Evolutionary conservation across 768 basidiomycete species (phyloP), one percentile per base, ranked within the genome.

Genomic region (Rhizopogon rudus): DNA sequence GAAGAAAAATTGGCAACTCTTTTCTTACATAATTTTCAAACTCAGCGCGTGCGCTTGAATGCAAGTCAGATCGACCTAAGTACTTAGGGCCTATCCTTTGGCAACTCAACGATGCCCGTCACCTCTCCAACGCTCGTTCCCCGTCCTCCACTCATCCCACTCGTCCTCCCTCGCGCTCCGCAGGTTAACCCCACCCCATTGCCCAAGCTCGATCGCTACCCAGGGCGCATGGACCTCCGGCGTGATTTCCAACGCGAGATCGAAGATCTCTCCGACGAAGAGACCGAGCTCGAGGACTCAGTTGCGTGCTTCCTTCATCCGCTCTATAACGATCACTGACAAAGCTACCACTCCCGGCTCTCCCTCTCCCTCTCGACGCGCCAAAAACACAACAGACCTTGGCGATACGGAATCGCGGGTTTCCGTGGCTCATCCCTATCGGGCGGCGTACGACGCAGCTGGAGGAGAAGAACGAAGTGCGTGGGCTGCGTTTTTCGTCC

Each of bases 181-280:
- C 81, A 85, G 53, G 79, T 86, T 0, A 80, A 86, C 55, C 87
- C 87, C 5, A 69, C 75, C 0, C 88, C 88, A 12, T 66, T 85
- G 5, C 76, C 81, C 3, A 75, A 67, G 46, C 60, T 58, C 16
- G 73, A 79, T 40, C 78, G 80, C 50, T 73, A 73, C 2, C 80
- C 84, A 60, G 80, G 78, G 2, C 77, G 81, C 43, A 68, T 90
- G 60, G 86, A 83, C 61, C 76, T 78, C 33, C 75, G 78, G 41
- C 81, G 91, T 22, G 86, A 92, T 67, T 66, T 91, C 31, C 79
- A 81, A 57, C 80, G 82, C 40, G 89, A 93, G 67, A 86, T 89
- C 77, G 87, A 90, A 46, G 88, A 93, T 62, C 70, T 93, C 57
- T 91, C 88, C 56, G 91, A 92, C 54, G 91, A 92, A 66, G 91